These are phyloP conservation scores for Backusella liffmaniae DNA, from an alignment of 192 early-diverging fungal genomes.

Conservation along the genomic window DNA sequence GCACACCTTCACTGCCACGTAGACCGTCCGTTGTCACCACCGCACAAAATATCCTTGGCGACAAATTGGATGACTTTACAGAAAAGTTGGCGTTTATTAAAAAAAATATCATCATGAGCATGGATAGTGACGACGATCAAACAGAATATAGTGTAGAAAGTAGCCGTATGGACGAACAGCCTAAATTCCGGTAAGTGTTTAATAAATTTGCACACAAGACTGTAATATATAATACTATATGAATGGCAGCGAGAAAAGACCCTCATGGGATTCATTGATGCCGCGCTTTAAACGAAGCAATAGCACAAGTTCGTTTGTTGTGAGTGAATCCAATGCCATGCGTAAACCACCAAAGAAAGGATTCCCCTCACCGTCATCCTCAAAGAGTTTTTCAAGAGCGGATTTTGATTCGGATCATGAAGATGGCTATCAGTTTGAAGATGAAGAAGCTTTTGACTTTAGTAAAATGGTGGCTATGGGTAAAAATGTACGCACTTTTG, in stretches of 20 bases:
- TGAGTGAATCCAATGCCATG: not conserved
- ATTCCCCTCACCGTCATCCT: not conserved
- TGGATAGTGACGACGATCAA: conserved; percentile 33
- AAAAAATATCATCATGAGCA: conserved; percentile 40
- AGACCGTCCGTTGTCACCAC: conserved; percentile 26
- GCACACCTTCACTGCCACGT: not conserved
- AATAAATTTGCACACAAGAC: not conserved
- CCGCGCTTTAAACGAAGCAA: not conserved
- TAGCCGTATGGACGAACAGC: not conserved
- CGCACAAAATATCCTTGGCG: conserved; percentile 31
- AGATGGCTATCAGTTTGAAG: not conserved
- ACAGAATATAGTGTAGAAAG: not conserved
- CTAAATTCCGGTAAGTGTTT: not conserved
- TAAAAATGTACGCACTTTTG: conserved; percentile 26
- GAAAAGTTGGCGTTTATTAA: conserved; percentile 38
- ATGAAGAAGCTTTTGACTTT: conserved; percentile 30
- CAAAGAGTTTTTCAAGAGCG: not conserved
- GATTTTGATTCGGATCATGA: not conserved
- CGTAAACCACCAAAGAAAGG: not conserved
- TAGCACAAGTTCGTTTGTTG: not conserved
- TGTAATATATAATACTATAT: too few relatives aligned
- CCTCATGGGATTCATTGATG: conserved; percentile 1
- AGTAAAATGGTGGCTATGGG: conserved; percentile 35
- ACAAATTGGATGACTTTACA: conserved; percentile 38
- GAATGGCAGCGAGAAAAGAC: not conserved